Percentiles rank a stretch among this genome's conserved stretches.
Evolutionary conservation across 768 basidiomycete genomes (phyloP).

Genomic region (Amanita rimosa): DNA sequence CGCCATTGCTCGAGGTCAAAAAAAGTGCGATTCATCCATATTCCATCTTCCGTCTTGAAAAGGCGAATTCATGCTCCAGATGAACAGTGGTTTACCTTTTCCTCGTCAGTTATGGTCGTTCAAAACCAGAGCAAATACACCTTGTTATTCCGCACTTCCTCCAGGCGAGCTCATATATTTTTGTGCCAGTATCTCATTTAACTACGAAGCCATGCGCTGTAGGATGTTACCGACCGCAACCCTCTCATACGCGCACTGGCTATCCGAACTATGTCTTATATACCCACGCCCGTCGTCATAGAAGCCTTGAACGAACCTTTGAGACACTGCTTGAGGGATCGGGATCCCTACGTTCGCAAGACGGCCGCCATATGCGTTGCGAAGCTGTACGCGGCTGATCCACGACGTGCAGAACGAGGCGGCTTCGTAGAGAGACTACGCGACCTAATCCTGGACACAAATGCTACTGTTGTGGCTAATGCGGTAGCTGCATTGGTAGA

Average conservation of each 20-base stretch:
- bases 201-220: slow-evolving; percentile 5
- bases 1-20: slow-evolving; percentile 94
- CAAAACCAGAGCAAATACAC: slow-evolving; percentile 89
- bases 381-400: slow-evolving; percentile 86
- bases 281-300: slow-evolving; percentile 82
- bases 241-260: slow-evolving; percentile 95
- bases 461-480: slow-evolving; percentile 96
- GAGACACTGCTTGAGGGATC: slow-evolving; percentile 84
- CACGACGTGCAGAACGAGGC: slow-evolving; percentile 74
- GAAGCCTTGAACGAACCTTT: slow-evolving; percentile 83
- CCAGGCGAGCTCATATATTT: slow-evolving; percentile 38
- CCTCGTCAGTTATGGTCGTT: slow-evolving; percentile 91
- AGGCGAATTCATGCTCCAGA: slow-evolving; percentile 9
- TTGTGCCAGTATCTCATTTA: slow-evolving; percentile 1
- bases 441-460: slow-evolving; percentile 85
- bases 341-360: slow-evolving; percentile 97
- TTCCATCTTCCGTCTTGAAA: slow-evolving; percentile 1
- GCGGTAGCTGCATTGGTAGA: slow-evolving; percentile 96
- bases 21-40: slow-evolving; percentile 56
- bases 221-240: slow-evolving; percentile 96
- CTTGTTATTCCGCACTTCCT: slow-evolving; percentile 86
- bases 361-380: slow-evolving; percentile 97
- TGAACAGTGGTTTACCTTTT: slow-evolving; percentile 90
- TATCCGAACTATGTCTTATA: slow-evolving; percentile 99
- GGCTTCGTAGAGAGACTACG: slow-evolving; percentile 88